Conservation (phyloP, 2,329 filamentous ascomycete species). For the Colletotrichum somersetense region DNA sequence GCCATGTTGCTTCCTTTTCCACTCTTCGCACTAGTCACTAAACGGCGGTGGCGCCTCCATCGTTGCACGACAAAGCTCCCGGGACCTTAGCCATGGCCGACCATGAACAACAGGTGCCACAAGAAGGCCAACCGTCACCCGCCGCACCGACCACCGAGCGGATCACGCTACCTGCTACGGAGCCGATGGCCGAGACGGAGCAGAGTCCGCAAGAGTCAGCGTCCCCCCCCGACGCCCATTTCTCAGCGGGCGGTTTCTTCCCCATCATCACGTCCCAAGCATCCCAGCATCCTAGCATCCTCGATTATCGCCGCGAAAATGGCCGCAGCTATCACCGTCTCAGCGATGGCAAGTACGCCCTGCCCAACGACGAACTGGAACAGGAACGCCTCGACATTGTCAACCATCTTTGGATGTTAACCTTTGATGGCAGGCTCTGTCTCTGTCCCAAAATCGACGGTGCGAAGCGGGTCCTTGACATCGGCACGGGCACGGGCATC, state of each 20-base stretch:
- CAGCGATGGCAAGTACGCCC: conserved; percentile 47
- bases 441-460: conserved; percentile 35
- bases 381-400: conserved; percentile 67
- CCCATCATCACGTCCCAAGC: conserved; percentile 1
- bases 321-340: conserved; percentile 39
- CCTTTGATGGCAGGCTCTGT: conserved; percentile 58
- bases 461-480: conserved; percentile 43
- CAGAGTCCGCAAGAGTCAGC: background rate
- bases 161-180: background rate
- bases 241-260: background rate
- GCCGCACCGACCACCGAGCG: background rate
- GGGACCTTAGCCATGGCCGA: background rate
- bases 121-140: background rate
- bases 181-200: background rate
- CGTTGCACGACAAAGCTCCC: background rate
- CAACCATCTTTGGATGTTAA: conserved; percentile 65
- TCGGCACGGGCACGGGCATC: conserved; percentile 48
- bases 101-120: background rate
- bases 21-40: background rate
- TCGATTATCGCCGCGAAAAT: conserved; percentile 39
- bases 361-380: conserved; percentile 58
- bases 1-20: background rate
- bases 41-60: background rate
- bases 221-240: background rate
- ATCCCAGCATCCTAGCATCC: conserved; percentile 16